These are phyloP conservation scores for Colletotrichum theobromicola DNA, from an alignment of 2,329 filamentous ascomycete genomes.

Conservation along the genomic window DNA sequence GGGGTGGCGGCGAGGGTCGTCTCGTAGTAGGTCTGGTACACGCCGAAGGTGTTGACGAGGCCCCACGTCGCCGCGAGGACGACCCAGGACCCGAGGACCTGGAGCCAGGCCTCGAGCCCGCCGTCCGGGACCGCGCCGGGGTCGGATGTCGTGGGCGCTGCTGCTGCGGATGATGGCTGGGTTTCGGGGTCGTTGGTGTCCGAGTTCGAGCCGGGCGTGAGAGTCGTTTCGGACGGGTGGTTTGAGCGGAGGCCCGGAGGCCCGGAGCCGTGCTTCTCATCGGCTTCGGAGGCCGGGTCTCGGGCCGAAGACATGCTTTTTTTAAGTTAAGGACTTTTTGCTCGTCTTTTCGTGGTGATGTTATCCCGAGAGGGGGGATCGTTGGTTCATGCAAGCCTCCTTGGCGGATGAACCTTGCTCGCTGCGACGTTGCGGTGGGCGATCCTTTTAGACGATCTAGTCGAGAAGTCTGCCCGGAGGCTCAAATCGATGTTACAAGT, in stretches of 20 bases:
- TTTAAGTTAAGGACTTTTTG: neutral
- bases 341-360: neutral
- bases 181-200: neutral
- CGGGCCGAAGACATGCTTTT: neutral
- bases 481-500: neutral
- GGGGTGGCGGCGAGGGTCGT: constrained; percentile 37
- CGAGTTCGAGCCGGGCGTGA: neutral
- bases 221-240: constrained; percentile 2
- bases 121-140: constrained; percentile 24
- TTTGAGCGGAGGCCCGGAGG: neutral
- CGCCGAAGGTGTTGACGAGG: constrained; percentile 49
- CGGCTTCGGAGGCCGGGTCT: neutral
- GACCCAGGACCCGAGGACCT: constrained; percentile 28
- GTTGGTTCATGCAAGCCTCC: neutral
- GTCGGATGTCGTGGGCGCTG: neutral
- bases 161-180: neutral
- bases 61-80: constrained; percentile 29
- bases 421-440: neutral
- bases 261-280: neutral
- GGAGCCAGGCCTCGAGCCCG: constrained; percentile 29
- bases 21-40: constrained; percentile 51
- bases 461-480: neutral
- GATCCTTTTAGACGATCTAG: neutral
- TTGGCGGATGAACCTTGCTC: neutral
- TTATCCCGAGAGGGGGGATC: neutral